Conservation (phyloP, 345 rosid genomes). For the Murraya paniculata region DNA sequence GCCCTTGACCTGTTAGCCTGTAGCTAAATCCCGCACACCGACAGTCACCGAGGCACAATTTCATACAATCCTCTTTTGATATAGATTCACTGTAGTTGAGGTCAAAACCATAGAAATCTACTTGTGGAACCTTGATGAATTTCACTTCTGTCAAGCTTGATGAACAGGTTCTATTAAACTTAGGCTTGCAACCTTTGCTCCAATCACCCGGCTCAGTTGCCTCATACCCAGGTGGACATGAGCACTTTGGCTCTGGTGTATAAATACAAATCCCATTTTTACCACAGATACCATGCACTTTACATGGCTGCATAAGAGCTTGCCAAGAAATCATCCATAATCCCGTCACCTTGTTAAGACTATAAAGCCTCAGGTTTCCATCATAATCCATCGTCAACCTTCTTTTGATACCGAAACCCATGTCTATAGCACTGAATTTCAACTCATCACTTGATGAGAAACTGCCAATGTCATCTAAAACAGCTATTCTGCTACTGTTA, state of each 20-base stretch:
- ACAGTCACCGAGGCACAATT: slow-evolving; percentile 30
- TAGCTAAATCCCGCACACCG: slow-evolving; percentile 39
- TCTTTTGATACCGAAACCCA: slow-evolving; percentile 32
- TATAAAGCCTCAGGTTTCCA: slow-evolving; percentile 45
- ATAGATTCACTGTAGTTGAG: neutral
- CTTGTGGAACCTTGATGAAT: slow-evolving; percentile 24
- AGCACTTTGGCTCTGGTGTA: slow-evolving; percentile 33
- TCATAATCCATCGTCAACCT: slow-evolving; percentile 40
- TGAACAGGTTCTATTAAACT: slow-evolving; percentile 18
- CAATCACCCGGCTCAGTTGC: slow-evolving; percentile 23
- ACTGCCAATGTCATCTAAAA: slow-evolving; percentile 32
- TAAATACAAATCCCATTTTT: slow-evolving; percentile 40
- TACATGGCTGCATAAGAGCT: slow-evolving; percentile 26
- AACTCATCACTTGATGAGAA: slow-evolving; percentile 36
- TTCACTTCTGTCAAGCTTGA: slow-evolving; percentile 7
- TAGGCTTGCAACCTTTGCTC: slow-evolving; percentile 46
- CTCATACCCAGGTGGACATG: slow-evolving; percentile 46
- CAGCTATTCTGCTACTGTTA: slow-evolving; percentile 33
- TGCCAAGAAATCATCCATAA: slow-evolving; percentile 37
- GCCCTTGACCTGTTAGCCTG: slow-evolving; percentile 17
- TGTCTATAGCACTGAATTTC: slow-evolving; percentile 32
- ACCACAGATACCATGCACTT: slow-evolving; percentile 45
- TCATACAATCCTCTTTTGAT: slow-evolving; percentile 27
- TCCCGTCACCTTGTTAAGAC: slow-evolving; percentile 24
- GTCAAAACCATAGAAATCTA: slow-evolving; percentile 40